Conservation (phyloP, 441 rosid genomes). For the Arabidopsis hybrid region DNA sequence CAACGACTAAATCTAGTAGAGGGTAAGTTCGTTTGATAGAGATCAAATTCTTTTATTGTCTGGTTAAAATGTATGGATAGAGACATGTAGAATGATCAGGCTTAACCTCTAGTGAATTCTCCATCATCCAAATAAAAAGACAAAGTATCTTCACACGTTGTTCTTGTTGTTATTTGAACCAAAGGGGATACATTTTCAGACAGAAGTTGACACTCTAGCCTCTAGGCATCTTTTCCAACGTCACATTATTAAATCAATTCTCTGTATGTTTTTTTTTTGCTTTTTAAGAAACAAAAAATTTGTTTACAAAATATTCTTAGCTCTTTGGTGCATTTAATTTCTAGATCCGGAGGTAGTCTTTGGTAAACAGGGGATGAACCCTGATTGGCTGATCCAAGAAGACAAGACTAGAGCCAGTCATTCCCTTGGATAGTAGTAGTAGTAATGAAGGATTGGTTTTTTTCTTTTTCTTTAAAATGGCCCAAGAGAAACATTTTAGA, state of each 20-base stretch:
- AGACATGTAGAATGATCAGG: constrained; percentile 31
- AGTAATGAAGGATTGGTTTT: background rate
- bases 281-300: background rate
- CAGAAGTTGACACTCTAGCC: constrained; percentile 40
- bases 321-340: constrained; percentile 21
- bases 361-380: constrained; percentile 20
- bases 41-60: constrained; percentile 9
- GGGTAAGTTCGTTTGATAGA: constrained; percentile 30
- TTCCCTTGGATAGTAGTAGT: background rate
- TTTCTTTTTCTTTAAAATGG: background rate
- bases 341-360: constrained; percentile 19
- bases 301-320: background rate
- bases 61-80: constrained; percentile 37
- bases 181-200: constrained; percentile 34
- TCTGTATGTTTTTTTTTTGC: background rate
- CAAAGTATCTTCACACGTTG: constrained; percentile 46
- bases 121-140: constrained; percentile 42
- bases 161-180: constrained; percentile 35
- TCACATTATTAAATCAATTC: constrained; percentile 27
- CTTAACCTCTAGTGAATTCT: constrained; percentile 38
- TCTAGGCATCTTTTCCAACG: constrained; percentile 37
- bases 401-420: constrained; percentile 7
- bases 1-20: constrained; percentile 11
- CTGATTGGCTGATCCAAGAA: background rate
- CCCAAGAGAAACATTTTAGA: background rate